phyloP scores from a whole-genome alignment of 139 green algal genomes.

The Chlamydomonas eustigma region DNA sequence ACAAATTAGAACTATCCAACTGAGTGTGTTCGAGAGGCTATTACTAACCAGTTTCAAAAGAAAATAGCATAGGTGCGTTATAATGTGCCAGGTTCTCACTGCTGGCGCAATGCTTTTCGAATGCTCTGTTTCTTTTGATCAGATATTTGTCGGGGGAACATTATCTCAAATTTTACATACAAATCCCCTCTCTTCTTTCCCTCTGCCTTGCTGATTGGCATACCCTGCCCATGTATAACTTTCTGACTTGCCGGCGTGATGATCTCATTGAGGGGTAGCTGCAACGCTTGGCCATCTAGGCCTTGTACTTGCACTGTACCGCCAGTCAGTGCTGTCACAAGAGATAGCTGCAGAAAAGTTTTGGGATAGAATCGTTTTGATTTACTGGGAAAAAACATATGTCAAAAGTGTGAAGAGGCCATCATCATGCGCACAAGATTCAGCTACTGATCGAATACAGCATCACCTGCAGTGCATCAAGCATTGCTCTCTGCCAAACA shows the following conservation, averaged over 20 bases:
- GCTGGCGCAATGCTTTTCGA: background rate
- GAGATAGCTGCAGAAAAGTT: background rate
- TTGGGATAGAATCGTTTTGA: too few relatives aligned
- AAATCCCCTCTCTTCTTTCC: background rate
- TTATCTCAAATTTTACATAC: background rate
- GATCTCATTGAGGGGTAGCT: background rate
- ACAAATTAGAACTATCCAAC: too few relatives aligned
- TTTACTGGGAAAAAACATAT: too few relatives aligned
- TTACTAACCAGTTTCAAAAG: too few relatives aligned
- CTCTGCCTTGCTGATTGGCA: conserved; percentile 1
- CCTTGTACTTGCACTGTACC: background rate
- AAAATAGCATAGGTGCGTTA: too few relatives aligned
- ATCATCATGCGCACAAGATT: too few relatives aligned
- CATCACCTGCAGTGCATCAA: too few relatives aligned
- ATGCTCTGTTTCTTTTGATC: background rate
- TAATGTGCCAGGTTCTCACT: too few relatives aligned
- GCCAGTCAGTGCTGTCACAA: conserved; percentile 7
- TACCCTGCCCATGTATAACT: background rate
- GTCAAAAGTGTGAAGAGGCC: too few relatives aligned
- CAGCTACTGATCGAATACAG: too few relatives aligned
- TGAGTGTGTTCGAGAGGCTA: too few relatives aligned
- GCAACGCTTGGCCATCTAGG: background rate
- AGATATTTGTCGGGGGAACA: background rate
- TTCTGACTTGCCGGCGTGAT: background rate
- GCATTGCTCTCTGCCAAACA: too few relatives aligned